Conservation (phyloP, 352 stramenopile species). For the Sclerospora graminicola region DNA sequence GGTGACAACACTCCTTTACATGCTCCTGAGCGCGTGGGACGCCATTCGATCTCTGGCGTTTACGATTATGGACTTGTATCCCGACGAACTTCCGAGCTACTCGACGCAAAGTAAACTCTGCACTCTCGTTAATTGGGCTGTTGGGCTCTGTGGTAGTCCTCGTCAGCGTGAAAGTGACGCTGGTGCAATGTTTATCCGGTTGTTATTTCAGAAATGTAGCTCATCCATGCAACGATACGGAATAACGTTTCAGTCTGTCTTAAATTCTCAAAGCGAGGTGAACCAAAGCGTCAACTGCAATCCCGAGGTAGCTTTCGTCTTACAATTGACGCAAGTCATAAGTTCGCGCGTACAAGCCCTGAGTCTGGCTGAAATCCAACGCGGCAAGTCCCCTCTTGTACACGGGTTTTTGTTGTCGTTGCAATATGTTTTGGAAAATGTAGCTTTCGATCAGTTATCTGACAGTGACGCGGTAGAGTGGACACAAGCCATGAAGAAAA, state of each 20-base stretch:
- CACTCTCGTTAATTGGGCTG: constrained; percentile 51
- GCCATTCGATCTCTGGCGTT: constrained; percentile 59
- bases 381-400: constrained; percentile 53
- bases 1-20: constrained; percentile 61
- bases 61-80: constrained; percentile 61
- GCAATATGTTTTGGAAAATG: constrained; percentile 65
- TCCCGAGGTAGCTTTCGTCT: constrained; percentile 36
- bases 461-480: constrained; percentile 24
- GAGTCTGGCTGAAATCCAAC: constrained; percentile 17
- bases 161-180: constrained; percentile 78
- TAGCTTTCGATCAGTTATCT: constrained; percentile 28
- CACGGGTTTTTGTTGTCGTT: constrained; percentile 68
- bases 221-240: constrained; percentile 29
- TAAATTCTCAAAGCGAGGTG: background rate
- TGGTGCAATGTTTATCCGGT: constrained; percentile 75
- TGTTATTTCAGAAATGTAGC: constrained; percentile 62
- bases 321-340: constrained; percentile 48
- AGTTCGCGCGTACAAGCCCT: constrained; percentile 25
- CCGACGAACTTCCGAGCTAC: constrained; percentile 48
- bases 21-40: constrained; percentile 75
- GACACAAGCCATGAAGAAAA: constrained; percentile 28
- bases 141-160: constrained; percentile 60
- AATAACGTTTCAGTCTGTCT: constrained; percentile 20
- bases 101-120: constrained; percentile 28
- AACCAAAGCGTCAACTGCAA: constrained; percentile 4